phyloP scores from a whole-genome alignment of 108 stramenopile genomes.

The Cyclotella atomus region DNA sequence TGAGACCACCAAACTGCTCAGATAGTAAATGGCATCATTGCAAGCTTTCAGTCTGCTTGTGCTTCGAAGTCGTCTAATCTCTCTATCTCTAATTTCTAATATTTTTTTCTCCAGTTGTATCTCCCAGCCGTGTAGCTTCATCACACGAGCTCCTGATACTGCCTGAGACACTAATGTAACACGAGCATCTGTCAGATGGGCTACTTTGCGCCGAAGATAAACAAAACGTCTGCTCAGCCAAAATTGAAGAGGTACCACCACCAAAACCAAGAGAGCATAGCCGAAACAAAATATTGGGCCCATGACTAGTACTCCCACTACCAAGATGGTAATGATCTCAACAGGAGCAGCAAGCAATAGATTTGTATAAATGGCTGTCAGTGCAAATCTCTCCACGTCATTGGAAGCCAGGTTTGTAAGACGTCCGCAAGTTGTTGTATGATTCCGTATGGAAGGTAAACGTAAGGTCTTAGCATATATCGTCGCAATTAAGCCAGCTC shows the following conservation, averaged over 20 bases:
- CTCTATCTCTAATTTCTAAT: slow-evolving; percentile 52
- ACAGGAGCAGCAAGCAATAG: slow-evolving; percentile 84
- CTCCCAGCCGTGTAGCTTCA: slow-evolving; percentile 90
- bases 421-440: slow-evolving; percentile 58
- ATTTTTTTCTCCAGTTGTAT: slow-evolving; percentile 71
- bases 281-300: slow-evolving; percentile 87
- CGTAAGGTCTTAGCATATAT: slow-evolving; percentile 74
- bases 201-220: slow-evolving; percentile 64
- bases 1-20: slow-evolving; percentile 51
- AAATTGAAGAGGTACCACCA: slow-evolving; percentile 86
- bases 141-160: slow-evolving; percentile 77
- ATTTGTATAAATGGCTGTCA: slow-evolving; percentile 65
- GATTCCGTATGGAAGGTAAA: slow-evolving; percentile 31
- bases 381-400: slow-evolving; percentile 89
- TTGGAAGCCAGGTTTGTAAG: slow-evolving; percentile 89
- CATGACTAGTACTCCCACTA: slow-evolving; percentile 61
- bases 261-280: slow-evolving; percentile 67
- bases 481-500: slow-evolving; percentile 61
- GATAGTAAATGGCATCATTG: slow-evolving; percentile 83
- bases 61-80: slow-evolving; percentile 63
- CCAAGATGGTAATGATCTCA: slow-evolving; percentile 78
- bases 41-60: slow-evolving; percentile 68
- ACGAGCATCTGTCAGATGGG: slow-evolving; percentile 84
- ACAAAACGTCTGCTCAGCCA: slow-evolving; percentile 74
- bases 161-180: slow-evolving; percentile 90